Base-by-base conservation (phyloP, 345 rosid species). In the Aurinia saxatilis region DNA sequence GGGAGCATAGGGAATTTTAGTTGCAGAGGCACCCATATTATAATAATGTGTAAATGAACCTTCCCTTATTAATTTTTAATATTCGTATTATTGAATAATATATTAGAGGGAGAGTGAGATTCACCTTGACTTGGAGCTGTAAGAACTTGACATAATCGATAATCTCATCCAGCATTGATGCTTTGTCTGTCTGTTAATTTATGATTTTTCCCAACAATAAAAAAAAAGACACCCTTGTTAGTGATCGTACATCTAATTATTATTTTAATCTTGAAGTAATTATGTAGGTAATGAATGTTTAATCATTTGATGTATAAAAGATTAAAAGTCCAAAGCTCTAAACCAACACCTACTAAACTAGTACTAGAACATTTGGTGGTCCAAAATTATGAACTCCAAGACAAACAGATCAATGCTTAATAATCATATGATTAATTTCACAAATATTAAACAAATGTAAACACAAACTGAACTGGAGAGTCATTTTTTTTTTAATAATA, bases 151-250 rank as follows among this genome's bases (percentile, higher is more conserved):
- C 99, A 73, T 93, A 93, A 67, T 93, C 99, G 78, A 93, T 85
- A 73, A 93, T 93, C 95, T 93, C 99, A 84, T 93, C 97, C 8
- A 93, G 96, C 99, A 90, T 93, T 44, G 99, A 90, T 75, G 99
- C 99, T 80, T 90, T 93, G 81, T 93, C 99, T 53, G 99, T 85
- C 99, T 93, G 96, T 79, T 80, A 78, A 73, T 79, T 73, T n/a
- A n/a, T n/a, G n/a, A 78, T 39, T 39, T 8, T 42, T 59, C 23
- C 23, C 14, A 18, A n/a, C 23, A 72, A 64, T 50, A 42, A 11
- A 53, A 16, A 70, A 65, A 25, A 27, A 2, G 25, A 25, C n/a
- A n/a, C n/a, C 15, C 23, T 15, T 57, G 40, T 65, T 48, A 47
- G 59, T 2, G 33, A 50, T 71, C 38, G 15, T 35, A 37, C 35